Base-by-base conservation (phyloP, 2,329 filamentous ascomycete genomes). In the Orbilia ellipsospora region DNA sequence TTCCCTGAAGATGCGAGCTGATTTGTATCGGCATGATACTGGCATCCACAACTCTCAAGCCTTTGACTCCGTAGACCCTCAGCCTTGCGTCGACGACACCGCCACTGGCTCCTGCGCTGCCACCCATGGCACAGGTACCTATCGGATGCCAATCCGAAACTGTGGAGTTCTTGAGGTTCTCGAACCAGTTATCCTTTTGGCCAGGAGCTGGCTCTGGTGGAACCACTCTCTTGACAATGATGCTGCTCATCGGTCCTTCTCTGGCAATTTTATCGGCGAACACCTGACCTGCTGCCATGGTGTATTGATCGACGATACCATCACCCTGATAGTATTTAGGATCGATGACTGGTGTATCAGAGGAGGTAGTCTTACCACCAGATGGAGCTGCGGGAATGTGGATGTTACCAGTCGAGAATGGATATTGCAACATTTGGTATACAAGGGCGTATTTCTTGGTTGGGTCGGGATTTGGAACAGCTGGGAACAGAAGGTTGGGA, bases 391-490 rank as follows among this genome's bases (percentile, higher is more conserved):
- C 31, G 2, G 68, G 79, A 63, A 87, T 83, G 73, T 87, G 86
- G 12, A 87, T 82, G 1, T 81, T 84, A 0, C 86, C 86, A 1
- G 82, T 81, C 0, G 85, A 84, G 40, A 86, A 86, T 0, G 86
- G 86, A 78, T 87, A 86, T 74, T 87, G 85, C 1, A 87, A 80
- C 70, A 86, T 84, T 68, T 84, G 83, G 0, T 86, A 78, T 80
- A 86, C 82, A 1, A 84, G 85, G 6, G 81, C 85, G 64, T 87
- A 86, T 66, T 83, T 83, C 73, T 84, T 86, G 1, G 79, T 81
- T 0, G 52, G 80, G 66, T 76, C 80, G 55, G 62, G 81, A 68
- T 51, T 42, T 70, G 45, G 78, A 80, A 77, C 80, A 6, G 31
- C 31, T 59, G 84, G 80, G 69, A 81, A 85, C 81, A 83, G 85